These are phyloP conservation scores for Tuctoria greenei DNA, from an alignment of 176 grass and related monocot genomes.

Conservation along the genomic window DNA sequence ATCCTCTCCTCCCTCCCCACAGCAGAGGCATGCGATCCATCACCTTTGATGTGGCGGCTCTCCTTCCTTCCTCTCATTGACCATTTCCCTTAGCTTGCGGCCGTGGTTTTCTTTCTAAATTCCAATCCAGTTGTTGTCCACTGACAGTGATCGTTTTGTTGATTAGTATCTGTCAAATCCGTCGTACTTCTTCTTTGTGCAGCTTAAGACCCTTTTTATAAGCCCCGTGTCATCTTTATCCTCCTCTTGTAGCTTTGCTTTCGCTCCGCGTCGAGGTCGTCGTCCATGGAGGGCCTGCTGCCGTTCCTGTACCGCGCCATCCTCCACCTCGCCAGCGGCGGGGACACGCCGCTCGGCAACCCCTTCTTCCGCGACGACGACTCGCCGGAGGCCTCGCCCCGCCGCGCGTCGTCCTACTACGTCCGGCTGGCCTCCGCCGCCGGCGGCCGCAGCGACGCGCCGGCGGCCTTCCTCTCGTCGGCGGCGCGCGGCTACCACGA, in stretches of 20 bases:
- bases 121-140: constrained; percentile 26
- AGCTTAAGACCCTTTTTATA: background rate
- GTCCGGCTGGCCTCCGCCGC: constrained; percentile 47
- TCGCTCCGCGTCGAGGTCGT: background rate
- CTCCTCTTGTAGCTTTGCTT: background rate
- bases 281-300: constrained; percentile 57
- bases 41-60: background rate
- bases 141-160: background rate
- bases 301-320: constrained; percentile 66
- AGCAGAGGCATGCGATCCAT: too few species aligned
- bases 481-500: constrained; percentile 29
- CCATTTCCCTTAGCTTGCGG: background rate
- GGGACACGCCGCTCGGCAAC: constrained; percentile 33
- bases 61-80: constrained; percentile 30
- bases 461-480: constrained; percentile 23
- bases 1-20: background rate
- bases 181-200: background rate
- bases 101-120: background rate
- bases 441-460: constrained; percentile 20
- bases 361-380: constrained; percentile 44
- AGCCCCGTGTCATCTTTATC: constrained; percentile 8
- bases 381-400: constrained; percentile 38
- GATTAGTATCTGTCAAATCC: background rate
- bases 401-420: constrained; percentile 26
- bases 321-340: constrained; percentile 42